A percentile compares a stretch with the other conserved stretches of the same genome.
Evolutionary conservation across 2,329 filamentous ascomycete species (phyloP).

Genomic region (Colletotrichum costaricense): DNA sequence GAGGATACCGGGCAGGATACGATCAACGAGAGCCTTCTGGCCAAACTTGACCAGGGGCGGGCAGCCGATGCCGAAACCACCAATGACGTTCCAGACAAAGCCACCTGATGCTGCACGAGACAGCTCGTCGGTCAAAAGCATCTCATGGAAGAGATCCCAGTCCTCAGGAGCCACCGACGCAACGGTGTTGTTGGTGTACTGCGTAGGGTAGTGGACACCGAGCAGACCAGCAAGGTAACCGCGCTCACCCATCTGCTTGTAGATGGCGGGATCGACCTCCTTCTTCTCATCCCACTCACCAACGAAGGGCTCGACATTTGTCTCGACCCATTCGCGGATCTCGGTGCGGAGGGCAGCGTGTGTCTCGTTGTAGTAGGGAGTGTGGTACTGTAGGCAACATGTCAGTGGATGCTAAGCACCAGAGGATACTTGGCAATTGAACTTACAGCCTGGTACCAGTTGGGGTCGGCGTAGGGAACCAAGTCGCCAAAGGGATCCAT

Average conservation of each 20-base stretch:
- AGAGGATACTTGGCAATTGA: neutral
- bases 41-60: slow-evolving; percentile 94
- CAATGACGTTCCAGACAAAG: slow-evolving; percentile 96
- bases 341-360: slow-evolving; percentile 92
- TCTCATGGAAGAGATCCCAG: slow-evolving; percentile 99
- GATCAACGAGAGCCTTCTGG: slow-evolving; percentile 83
- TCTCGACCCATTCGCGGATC: slow-evolving; percentile 91
- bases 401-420: neutral
- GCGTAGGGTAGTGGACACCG: slow-evolving; percentile 82
- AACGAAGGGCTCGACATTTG: slow-evolving; percentile 89
- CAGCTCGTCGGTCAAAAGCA: slow-evolving; percentile 94
- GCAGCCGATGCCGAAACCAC: slow-evolving; percentile 95
- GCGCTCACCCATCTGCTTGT: slow-evolving; percentile 93
- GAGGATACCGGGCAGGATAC: slow-evolving; percentile 89
- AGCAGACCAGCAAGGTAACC: slow-evolving; percentile 95
- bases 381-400: slow-evolving; percentile 78
- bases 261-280: slow-evolving; percentile 87
- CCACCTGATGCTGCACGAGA: slow-evolving; percentile 90
- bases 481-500: slow-evolving; percentile 87
- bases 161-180: slow-evolving; percentile 85
- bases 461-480: slow-evolving; percentile 91
- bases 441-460: slow-evolving; percentile 93
- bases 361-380: slow-evolving; percentile 94
- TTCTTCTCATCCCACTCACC: slow-evolving; percentile 98
- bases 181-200: slow-evolving; percentile 78